Conservation (phyloP, 73 alveolate genomes). For the Urostyla sp. region DNA sequence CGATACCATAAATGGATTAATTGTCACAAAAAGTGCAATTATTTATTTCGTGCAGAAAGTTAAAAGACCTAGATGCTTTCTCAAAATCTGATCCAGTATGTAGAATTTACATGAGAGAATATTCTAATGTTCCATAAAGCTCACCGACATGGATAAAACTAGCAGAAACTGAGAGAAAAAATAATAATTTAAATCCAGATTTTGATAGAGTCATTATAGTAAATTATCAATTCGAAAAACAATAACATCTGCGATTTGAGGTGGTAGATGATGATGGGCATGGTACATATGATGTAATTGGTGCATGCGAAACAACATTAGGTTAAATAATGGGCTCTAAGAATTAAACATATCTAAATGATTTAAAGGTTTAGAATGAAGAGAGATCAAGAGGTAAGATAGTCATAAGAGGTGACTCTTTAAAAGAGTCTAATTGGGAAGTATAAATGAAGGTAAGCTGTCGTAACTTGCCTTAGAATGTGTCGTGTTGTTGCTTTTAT, state of each 20-base stretch:
- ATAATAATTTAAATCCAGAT: slow-evolving; percentile 77
- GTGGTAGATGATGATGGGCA: slow-evolving; percentile 59
- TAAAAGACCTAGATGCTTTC: slow-evolving; percentile 69
- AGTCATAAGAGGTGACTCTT: slow-evolving; percentile 68
- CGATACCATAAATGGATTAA: no score
- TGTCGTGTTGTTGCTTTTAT: slow-evolving; percentile 10
- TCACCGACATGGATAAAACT: slow-evolving; percentile 52
- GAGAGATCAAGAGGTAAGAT: slow-evolving; percentile 62
- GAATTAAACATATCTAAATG: slow-evolving; percentile 50
- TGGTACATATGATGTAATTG: slow-evolving; percentile 69
- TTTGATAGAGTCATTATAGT: slow-evolving; percentile 63
- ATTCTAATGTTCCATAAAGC: not conserved
- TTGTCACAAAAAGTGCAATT: slow-evolving; percentile 64
- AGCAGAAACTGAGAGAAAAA: slow-evolving; percentile 71
- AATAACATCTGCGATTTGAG: slow-evolving; percentile 67
- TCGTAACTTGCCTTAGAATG: slow-evolving; percentile 4
- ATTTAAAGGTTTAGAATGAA: slow-evolving; percentile 19
- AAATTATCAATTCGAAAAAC: slow-evolving; percentile 76
- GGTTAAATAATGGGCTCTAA: slow-evolving; percentile 76
- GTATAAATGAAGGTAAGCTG: slow-evolving; percentile 42
- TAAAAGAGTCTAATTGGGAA: slow-evolving; percentile 58
- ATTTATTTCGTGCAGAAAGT: slow-evolving; percentile 67
- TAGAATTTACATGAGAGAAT: slow-evolving; percentile 30
- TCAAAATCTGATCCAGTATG: slow-evolving; percentile 78
- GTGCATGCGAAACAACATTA: slow-evolving; percentile 63